Conservation (phyloP, 345 rosid species). For the Xanthoceras sorbifolium region DNA sequence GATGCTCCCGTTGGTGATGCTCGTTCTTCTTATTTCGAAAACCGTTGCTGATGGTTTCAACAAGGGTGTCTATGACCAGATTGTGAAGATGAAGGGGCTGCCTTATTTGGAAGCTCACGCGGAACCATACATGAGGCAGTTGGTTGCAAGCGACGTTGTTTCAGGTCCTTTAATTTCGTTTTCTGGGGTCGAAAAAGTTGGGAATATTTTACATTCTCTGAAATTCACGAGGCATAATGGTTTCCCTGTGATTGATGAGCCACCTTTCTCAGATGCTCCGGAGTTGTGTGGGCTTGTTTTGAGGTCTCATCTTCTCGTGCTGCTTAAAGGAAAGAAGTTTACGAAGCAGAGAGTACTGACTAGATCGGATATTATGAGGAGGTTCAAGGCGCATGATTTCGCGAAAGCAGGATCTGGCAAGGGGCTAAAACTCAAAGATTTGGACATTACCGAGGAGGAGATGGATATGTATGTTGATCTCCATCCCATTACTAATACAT, state of each 20-base stretch:
- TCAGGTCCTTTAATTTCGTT: constrained; percentile 66
- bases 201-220: constrained; percentile 55
- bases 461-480: constrained; percentile 96
- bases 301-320: constrained; percentile 84
- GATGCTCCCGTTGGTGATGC: constrained; percentile 88
- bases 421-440: constrained; percentile 75
- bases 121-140: constrained; percentile 82
- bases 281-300: constrained; percentile 85
- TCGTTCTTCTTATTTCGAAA: constrained; percentile 86
- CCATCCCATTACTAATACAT: constrained; percentile 77
- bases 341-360: constrained; percentile 42
- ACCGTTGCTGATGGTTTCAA: constrained; percentile 85
- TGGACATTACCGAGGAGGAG: constrained; percentile 66
- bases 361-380: constrained; percentile 48
- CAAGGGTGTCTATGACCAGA: constrained; percentile 86
- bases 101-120: constrained; percentile 93
- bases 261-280: constrained; percentile 65
- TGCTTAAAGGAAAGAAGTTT: constrained; percentile 75
- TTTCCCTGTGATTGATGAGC: constrained; percentile 89
- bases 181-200: constrained; percentile 73
- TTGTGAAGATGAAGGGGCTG: constrained; percentile 80
- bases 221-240: constrained; percentile 71
- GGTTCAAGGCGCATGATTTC: constrained; percentile 72
- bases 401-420: constrained; percentile 85
- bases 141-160: constrained; percentile 74